phyloP scores from a whole-genome alignment of 352 stramenopile genomes.

The Aphanomyces stellatus region DNA sequence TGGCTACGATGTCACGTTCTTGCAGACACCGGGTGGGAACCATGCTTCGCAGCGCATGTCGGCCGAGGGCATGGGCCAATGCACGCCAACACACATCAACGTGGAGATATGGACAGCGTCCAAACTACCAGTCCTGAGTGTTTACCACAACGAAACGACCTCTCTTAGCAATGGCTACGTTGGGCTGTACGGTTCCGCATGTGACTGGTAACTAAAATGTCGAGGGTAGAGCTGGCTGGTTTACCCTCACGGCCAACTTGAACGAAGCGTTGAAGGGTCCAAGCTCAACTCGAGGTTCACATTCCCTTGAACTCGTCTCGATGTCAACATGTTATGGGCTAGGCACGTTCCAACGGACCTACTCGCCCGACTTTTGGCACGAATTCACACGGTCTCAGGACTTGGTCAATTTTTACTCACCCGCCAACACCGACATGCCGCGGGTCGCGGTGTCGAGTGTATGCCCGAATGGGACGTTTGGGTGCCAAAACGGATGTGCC shows the following conservation, averaged over 20 bases:
- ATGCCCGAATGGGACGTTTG: constrained; percentile 26
- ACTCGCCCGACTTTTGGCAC: constrained; percentile 37
- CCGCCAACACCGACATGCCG: not conserved
- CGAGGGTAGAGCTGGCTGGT: constrained; percentile 30
- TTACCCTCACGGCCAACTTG: constrained; percentile 36
- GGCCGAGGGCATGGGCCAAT: not conserved
- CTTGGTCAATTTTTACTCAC: constrained; percentile 26
- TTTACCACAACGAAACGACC: constrained; percentile 37
- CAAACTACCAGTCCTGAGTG: constrained; percentile 25
- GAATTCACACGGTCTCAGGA: constrained; percentile 33
- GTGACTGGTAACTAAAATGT: not conserved
- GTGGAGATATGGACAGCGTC: constrained; percentile 40
- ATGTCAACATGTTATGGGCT: not conserved
- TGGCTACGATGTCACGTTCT: not conserved
- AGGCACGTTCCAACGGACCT: constrained; percentile 2
- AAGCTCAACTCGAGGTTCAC: not conserved
- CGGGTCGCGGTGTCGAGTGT: constrained; percentile 10
- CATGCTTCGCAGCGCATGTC: not conserved
- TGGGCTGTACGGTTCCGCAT: not conserved
- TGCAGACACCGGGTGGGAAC: not conserved
- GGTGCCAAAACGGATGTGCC: constrained; percentile 37
- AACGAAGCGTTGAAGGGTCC: not conserved
- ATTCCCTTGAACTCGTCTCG: not conserved
- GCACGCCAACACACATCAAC: constrained; percentile 29
- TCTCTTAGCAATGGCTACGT: not conserved